These are phyloP conservation scores for Whalleya microplaca DNA, from an alignment of 2,329 filamentous ascomycete species.

Conservation along the genomic window DNA sequence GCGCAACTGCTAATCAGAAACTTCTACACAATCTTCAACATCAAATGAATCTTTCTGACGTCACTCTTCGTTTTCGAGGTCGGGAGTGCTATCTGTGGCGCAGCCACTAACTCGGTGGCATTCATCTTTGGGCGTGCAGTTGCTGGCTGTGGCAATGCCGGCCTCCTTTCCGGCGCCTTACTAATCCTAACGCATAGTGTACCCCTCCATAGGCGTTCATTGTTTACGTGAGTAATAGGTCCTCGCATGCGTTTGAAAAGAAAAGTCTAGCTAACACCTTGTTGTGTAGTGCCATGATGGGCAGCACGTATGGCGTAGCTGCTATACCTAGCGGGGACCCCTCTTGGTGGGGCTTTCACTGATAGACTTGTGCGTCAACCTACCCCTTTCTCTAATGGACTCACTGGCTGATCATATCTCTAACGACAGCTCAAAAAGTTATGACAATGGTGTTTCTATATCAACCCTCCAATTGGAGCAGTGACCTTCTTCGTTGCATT, in stretches of 20 bases:
- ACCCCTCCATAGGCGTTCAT: neutral
- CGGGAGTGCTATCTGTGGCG: neutral
- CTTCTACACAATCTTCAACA: neutral
- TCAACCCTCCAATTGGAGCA: constrained; percentile 28
- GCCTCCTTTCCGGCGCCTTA: neutral
- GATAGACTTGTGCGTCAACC: neutral
- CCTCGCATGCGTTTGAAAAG: neutral
- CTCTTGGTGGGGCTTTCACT: neutral
- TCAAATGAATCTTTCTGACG: neutral
- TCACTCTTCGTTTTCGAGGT: neutral
- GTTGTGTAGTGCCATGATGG: neutral
- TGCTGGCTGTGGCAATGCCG: neutral
- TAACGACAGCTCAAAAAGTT: too few species aligned
- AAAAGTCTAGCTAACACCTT: neutral
- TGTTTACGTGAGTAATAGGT: neutral
- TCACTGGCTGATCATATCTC: constrained; percentile 15
- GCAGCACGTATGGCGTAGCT: neutral
- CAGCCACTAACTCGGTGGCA: neutral
- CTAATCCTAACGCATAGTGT: neutral
- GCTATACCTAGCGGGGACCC: neutral
- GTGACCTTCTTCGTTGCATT: constrained; percentile 13
- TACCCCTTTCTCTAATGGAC: neutral
- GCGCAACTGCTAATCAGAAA: neutral
- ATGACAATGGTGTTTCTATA: constrained; percentile 25
- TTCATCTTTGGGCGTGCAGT: neutral